A percentile compares a stretch with the other conserved stretches of the same genome.
Conservation (phyloP, 129 eudicot genomes). For the carrot (Daucus carota) region DNA sequence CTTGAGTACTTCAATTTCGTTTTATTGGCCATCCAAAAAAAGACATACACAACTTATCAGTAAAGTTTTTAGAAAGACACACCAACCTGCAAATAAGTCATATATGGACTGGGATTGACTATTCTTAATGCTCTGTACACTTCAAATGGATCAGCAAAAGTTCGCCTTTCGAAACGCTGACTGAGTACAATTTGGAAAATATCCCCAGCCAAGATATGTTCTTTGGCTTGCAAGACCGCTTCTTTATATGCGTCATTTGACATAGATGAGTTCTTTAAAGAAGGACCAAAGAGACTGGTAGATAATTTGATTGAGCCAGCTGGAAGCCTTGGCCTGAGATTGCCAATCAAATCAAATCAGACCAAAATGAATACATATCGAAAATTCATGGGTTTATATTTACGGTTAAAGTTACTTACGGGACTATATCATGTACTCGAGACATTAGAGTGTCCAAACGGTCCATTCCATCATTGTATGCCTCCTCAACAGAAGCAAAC, state of each 20-base stretch:
- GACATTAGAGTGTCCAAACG: conserved; percentile 67
- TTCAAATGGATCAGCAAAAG: conserved; percentile 99
- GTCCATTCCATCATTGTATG: conserved; percentile 58
- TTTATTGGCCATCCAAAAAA: background rate
- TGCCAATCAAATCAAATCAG: conserved; percentile 17
- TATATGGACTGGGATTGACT: conserved; percentile 98
- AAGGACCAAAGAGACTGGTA: conserved; percentile 73
- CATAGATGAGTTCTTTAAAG: conserved; percentile 76
- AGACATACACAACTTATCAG: background rate
- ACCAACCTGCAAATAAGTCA: conserved; percentile 86
- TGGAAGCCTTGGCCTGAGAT: conserved; percentile 74
- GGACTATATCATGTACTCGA: conserved; percentile 76
- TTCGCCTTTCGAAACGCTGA: conserved; percentile 91
- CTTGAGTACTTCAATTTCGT: too few species aligned
- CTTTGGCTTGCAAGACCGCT: conserved; percentile 87
- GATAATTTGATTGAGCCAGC: conserved; percentile 75
- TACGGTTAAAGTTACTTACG: conserved; percentile 38
- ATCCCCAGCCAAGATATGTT: conserved; percentile 96
- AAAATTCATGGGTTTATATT: background rate
- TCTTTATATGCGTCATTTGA: conserved; percentile 71
- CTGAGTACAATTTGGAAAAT: conserved; percentile 97
- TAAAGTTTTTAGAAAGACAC: conserved; percentile 8
- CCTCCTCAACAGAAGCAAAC: conserved; percentile 66
- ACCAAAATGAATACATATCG: conserved; percentile 2
- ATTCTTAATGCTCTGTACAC: conserved; percentile 92